Percentiles rank a stretch among this genome's conserved stretches.
Conservation (phyloP, 495 filamentous ascomycete genomes). For the Podospora sp. region DNA sequence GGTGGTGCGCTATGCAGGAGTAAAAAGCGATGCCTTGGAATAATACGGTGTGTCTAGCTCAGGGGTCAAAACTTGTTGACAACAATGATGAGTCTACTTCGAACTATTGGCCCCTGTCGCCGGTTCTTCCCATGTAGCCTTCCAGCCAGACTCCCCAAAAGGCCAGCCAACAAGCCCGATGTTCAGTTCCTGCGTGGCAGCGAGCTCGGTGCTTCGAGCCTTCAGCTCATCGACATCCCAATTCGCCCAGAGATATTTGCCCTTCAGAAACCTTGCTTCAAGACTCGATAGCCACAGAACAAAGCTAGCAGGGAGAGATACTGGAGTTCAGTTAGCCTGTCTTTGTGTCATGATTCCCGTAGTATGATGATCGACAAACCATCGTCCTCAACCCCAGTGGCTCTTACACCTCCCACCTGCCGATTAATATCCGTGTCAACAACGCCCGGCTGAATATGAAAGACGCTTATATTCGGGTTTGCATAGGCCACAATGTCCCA, state of each 20-base stretch:
- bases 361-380: background rate
- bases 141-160: background rate
- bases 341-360: background rate
- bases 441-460: background rate
- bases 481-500: background rate
- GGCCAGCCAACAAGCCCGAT: background rate
- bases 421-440: constrained; percentile 1
- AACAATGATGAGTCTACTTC: too few relatives aligned
- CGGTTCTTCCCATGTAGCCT: background rate
- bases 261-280: constrained; percentile 1
- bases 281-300: background rate
- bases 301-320: background rate
- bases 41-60: too few relatives aligned
- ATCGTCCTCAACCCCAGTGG: background rate
- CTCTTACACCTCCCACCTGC: background rate
- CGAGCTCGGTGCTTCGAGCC: background rate
- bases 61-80: too few relatives aligned
- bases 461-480: constrained; percentile 2
- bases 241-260: constrained; percentile 5
- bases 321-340: background rate
- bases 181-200: background rate
- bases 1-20: too few relatives aligned
- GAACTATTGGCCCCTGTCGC: too few relatives aligned
- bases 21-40: too few relatives aligned
- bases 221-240: constrained; percentile 5